phyloP scores from a whole-genome alignment of 345 rosid species.

The Euphorbia lathyris region DNA sequence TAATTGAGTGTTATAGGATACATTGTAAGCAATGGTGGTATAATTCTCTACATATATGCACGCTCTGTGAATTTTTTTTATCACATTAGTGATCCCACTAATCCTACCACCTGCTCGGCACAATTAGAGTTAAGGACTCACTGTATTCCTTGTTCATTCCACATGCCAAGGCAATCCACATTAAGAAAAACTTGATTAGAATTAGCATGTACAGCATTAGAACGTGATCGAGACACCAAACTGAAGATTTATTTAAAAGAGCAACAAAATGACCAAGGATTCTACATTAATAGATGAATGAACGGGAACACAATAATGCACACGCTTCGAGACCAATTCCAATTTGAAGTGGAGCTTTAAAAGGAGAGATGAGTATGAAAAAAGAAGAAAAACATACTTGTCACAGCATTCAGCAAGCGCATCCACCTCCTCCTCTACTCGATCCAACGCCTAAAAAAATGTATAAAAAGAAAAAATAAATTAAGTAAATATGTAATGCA shows the following conservation, averaged over 20 bases:
- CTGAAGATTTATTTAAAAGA: neutral
- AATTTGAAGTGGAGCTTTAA: too few species aligned
- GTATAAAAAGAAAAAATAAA: neutral
- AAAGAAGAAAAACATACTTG: slow-evolving; percentile 29
- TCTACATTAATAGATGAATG: neutral
- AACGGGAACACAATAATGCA: neutral
- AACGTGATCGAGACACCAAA: neutral
- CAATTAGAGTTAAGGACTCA: neutral
- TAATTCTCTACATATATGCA: too few species aligned
- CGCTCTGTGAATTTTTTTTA: too few species aligned
- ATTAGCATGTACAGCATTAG: neutral
- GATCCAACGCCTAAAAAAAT: slow-evolving; percentile 63
- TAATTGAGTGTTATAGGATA: too few species aligned
- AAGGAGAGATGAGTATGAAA: neutral
- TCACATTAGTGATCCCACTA: neutral
- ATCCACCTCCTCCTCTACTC: slow-evolving; percentile 90
- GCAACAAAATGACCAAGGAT: neutral
- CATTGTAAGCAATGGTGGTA: too few species aligned
- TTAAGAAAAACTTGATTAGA: neutral
- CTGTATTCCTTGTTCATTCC: neutral
- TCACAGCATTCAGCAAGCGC: slow-evolving; percentile 93
- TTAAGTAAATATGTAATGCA: neutral
- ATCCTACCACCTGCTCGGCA: neutral
- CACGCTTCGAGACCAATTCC: neutral
- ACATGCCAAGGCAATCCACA: neutral